phyloP scores from a whole-genome alignment of 495 filamentous ascomycete species.

The Niebla homalea region DNA sequence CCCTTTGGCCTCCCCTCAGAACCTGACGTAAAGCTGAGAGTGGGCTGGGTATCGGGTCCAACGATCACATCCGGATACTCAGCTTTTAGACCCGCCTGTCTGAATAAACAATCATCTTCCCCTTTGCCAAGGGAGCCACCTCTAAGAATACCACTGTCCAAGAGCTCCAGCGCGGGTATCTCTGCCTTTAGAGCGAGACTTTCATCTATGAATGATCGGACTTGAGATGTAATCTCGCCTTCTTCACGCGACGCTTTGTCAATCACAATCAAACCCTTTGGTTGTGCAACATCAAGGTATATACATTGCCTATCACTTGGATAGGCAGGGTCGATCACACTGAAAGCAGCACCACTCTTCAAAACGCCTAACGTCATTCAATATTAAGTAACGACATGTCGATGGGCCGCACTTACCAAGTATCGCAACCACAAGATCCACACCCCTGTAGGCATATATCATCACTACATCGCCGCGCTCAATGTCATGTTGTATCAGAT shows the following conservation, averaged over 20 bases:
- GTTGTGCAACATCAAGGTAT: conserved; percentile 79
- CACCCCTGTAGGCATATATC: conserved; percentile 74
- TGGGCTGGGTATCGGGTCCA: conserved; percentile 82
- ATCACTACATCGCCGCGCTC: conserved; percentile 75
- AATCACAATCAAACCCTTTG: conserved; percentile 67
- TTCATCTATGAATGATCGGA: conserved; percentile 61
- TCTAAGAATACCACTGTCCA: conserved; percentile 56
- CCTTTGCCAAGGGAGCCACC: conserved; percentile 42
- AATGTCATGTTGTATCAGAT: conserved; percentile 60
- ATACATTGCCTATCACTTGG: conserved; percentile 80
- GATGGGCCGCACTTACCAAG: conserved; percentile 34
- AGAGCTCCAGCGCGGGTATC: conserved; percentile 61
- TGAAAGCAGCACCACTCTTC: conserved; percentile 22
- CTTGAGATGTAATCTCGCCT: conserved; percentile 52
- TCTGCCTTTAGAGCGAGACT: conserved; percentile 61
- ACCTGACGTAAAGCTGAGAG: conserved; percentile 49
- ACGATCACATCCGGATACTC: conserved; percentile 59
- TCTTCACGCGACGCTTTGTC: conserved; percentile 65
- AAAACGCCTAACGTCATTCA: conserved; percentile 38
- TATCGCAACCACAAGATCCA: conserved; percentile 55
- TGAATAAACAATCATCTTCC: conserved; percentile 54
- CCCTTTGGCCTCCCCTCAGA: conserved; percentile 79
- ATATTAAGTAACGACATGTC: background rate
- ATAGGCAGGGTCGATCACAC: conserved; percentile 26
- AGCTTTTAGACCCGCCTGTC: conserved; percentile 36